Percentiles rank a stretch among this genome's conserved stretches.
These are phyloP conservation scores for Backusella sp. DNA, from an alignment of 192 early-diverging fungal genomes.

Conservation along the genomic window DNA sequence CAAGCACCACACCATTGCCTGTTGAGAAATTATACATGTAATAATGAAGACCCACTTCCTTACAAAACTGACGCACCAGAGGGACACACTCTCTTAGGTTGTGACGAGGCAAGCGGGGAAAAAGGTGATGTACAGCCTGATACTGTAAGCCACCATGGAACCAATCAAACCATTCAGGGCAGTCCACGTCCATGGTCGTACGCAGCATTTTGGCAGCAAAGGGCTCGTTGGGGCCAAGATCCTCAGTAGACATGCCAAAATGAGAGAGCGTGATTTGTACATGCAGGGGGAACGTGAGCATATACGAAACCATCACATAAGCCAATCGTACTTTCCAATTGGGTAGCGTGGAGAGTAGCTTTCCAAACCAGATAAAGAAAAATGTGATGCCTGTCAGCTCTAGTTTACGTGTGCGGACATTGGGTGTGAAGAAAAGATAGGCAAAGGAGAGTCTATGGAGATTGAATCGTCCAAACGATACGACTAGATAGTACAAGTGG, in stretches of 20 bases:
- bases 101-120: conserved; percentile 90
- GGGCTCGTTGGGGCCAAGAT: conserved; percentile 67
- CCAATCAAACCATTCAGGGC: conserved; percentile 92
- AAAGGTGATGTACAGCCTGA: conserved; percentile 96
- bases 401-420: conserved; percentile 70
- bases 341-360: conserved; percentile 68
- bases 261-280: conserved; percentile 96
- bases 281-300: conserved; percentile 83
- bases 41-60: conserved; percentile 73
- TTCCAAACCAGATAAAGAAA: conserved; percentile 82
- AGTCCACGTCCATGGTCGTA: conserved; percentile 96
- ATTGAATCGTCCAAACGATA: conserved; percentile 93
- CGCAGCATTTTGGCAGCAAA: conserved; percentile 85
- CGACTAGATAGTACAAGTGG: conserved; percentile 80
- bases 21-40: conserved; percentile 80
- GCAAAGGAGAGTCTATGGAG: conserved; percentile 75
- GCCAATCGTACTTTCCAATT: conserved; percentile 57
- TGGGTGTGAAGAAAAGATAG: conserved; percentile 61
- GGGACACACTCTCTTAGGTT: conserved; percentile 75
- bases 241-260: conserved; percentile 91
- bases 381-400: conserved; percentile 72
- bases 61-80: conserved; percentile 71
- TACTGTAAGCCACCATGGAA: conserved; percentile 97
- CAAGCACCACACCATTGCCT: conserved; percentile 76
- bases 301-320: conserved; percentile 79